phyloP scores from a whole-genome alignment of 2,329 filamentous ascomycete species.

The Colletotrichum tanaceti region DNA sequence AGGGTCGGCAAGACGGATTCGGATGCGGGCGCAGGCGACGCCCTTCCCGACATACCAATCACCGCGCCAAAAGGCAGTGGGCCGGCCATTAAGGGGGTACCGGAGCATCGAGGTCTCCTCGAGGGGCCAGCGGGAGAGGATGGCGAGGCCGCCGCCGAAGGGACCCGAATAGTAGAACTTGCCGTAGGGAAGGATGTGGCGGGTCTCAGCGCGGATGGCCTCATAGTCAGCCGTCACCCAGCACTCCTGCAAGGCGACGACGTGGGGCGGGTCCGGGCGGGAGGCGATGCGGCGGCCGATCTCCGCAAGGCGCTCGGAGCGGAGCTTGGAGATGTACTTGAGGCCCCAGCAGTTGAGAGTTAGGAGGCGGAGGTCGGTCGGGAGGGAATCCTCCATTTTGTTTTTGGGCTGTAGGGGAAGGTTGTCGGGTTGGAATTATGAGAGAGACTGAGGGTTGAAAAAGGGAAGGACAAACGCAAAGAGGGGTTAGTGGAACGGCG shows the following conservation, averaged over 20 bases:
- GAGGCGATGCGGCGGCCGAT: conserved; percentile 84
- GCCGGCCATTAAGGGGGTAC: conserved; percentile 93
- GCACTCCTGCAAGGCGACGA: conserved; percentile 95
- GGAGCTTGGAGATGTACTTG: conserved; percentile 83
- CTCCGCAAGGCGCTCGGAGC: conserved; percentile 80
- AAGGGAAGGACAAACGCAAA: not conserved
- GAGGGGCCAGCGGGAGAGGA: conserved; percentile 92
- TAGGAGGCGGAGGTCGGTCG: conserved; percentile 77
- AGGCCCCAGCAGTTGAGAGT: conserved; percentile 98
- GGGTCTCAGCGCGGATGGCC: conserved; percentile 79
- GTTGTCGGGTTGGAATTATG: not conserved
- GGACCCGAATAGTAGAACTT: conserved; percentile 94
- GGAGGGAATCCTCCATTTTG: conserved; percentile 51
- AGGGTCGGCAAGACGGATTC: conserved; percentile 14
- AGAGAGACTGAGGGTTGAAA: not conserved
- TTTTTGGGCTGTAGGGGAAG: conserved; percentile 27
- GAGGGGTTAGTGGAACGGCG: not conserved
- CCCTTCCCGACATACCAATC: conserved; percentile 98
- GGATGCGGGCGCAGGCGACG: conserved; percentile 82
- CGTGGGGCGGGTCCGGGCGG: conserved; percentile 76
- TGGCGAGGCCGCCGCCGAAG: conserved; percentile 89
- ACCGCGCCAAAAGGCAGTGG: conserved; percentile 91
- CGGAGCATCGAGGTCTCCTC: conserved; percentile 86
- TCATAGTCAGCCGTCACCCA: conserved; percentile 89
- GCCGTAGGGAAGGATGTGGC: conserved; percentile 81